Conservation (phyloP, 371 early-diverging fungal species). For the Mortierella sp. region DNA sequence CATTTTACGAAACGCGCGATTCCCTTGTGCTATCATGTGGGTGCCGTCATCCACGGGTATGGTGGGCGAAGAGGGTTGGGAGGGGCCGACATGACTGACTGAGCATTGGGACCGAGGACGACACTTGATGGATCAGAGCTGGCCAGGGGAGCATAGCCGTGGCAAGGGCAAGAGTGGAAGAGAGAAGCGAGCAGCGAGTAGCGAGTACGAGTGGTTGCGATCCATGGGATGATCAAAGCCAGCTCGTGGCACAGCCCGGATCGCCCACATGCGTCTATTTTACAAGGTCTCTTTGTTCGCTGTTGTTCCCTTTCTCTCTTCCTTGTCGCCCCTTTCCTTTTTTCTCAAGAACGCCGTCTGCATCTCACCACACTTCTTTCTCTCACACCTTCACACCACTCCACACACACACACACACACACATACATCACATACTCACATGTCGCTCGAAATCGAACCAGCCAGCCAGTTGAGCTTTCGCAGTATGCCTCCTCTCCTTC, state of each 20-base stretch:
- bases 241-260: too few species aligned
- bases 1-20: too few species aligned
- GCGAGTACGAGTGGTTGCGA: too few species aligned
- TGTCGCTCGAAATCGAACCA: constrained; percentile 70
- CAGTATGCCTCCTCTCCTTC: constrained; percentile 56
- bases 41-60: too few species aligned
- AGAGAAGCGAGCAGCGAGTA: neutral
- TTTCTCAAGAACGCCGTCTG: neutral
- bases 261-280: too few species aligned
- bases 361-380: neutral
- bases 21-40: too few species aligned
- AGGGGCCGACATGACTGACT: too few species aligned
- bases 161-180: neutral
- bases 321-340: neutral
- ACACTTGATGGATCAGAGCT: too few species aligned
- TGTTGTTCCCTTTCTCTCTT: neutral
- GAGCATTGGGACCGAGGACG: too few species aligned
- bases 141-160: too few species aligned
- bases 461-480: constrained; percentile 65
- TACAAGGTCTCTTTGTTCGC: neutral
- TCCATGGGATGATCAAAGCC: too few species aligned
- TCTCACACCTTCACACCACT: neutral
- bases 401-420: neutral
- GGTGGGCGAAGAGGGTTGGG: too few species aligned
- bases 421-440: constrained; percentile 15